These are phyloP conservation scores for Lenzites betulinus DNA, from an alignment of 768 basidiomycete genomes.

Conservation along the genomic window DNA sequence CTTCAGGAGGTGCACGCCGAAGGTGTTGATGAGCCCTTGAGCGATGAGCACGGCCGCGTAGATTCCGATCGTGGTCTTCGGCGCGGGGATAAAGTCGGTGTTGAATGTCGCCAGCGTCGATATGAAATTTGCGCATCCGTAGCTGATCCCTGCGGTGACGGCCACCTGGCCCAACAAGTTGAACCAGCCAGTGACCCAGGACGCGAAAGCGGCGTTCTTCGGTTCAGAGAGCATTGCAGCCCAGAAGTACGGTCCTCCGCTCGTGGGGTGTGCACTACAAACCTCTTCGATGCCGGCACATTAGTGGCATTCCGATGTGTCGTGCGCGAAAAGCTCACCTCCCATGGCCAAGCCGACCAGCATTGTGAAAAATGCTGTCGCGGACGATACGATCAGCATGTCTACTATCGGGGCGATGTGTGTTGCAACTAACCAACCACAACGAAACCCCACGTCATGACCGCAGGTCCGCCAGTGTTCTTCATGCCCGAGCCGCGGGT, in stretches of 20 bases:
- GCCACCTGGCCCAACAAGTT: conserved; percentile 77
- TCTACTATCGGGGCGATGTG: background rate
- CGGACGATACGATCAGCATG: background rate
- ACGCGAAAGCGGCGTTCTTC: conserved; percentile 60
- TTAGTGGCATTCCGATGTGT: background rate
- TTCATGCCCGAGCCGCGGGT: conserved; percentile 28
- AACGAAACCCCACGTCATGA: conserved; percentile 79
- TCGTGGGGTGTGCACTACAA: conserved; percentile 67
- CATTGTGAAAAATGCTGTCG: conserved; percentile 61
- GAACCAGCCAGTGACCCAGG: conserved; percentile 80
- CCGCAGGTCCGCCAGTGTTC: conserved; percentile 75
- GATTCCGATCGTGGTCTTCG: conserved; percentile 63
- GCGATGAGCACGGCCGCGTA: conserved; percentile 69
- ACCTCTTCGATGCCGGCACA: conserved; percentile 32
- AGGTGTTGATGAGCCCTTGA: conserved; percentile 76
- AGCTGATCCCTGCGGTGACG: conserved; percentile 75
- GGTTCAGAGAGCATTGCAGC: conserved; percentile 72
- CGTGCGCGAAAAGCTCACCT: conserved; percentile 40
- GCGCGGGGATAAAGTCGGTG: conserved; percentile 56
- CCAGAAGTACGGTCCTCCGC: conserved; percentile 80
- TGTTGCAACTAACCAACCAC: conserved; percentile 50
- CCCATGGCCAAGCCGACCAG: conserved; percentile 77
- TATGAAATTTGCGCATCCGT: conserved; percentile 67
- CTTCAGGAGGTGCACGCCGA: conserved; percentile 65
- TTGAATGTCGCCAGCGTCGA: conserved; percentile 63